Conservation (phyloP, 305 asterid genomes). For the Fraxinus sp. region DNA sequence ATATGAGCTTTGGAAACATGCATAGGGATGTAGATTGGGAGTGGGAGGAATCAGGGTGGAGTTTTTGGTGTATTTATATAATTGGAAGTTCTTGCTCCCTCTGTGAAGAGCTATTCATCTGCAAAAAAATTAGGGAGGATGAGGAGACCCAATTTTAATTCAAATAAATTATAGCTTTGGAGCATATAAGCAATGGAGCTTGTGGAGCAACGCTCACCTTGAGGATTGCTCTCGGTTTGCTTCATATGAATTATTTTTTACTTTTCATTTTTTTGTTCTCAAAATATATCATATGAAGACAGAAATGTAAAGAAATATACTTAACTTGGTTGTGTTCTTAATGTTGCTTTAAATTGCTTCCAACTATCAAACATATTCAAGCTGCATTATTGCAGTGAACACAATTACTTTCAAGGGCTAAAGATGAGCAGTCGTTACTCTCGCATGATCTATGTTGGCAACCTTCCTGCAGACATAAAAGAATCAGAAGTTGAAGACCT, state of each 20-base stretch:
- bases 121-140: conserved; percentile 70
- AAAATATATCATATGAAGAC: conserved; percentile 32
- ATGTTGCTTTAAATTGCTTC: conserved; percentile 2
- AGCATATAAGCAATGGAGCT: conserved; percentile 91
- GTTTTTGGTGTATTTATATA: conserved; percentile 62
- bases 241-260: conserved; percentile 59
- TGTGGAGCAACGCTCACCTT: conserved; percentile 93
- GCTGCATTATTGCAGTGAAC: conserved; percentile 41
- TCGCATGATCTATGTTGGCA: conserved; percentile 92
- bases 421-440: conserved; percentile 96
- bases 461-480: conserved; percentile 92
- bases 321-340: conserved; percentile 21
- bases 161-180: conserved; percentile 65
- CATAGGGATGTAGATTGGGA: conserved; percentile 96
- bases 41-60: conserved; percentile 92
- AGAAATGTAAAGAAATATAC: conserved; percentile 28
- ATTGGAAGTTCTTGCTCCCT: conserved; percentile 86
- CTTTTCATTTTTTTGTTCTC: conserved; percentile 32
- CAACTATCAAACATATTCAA: conserved; percentile 20
- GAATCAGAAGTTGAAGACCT: conserved; percentile 90
- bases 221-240: conserved; percentile 99
- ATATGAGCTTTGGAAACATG: conserved; percentile 94
- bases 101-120: conserved; percentile 78
- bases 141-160: conserved; percentile 70
- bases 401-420: conserved; percentile 29